Base-by-base conservation (phyloP, 176 grass and related monocot genomes). In the Guadua angustifolia region DNA sequence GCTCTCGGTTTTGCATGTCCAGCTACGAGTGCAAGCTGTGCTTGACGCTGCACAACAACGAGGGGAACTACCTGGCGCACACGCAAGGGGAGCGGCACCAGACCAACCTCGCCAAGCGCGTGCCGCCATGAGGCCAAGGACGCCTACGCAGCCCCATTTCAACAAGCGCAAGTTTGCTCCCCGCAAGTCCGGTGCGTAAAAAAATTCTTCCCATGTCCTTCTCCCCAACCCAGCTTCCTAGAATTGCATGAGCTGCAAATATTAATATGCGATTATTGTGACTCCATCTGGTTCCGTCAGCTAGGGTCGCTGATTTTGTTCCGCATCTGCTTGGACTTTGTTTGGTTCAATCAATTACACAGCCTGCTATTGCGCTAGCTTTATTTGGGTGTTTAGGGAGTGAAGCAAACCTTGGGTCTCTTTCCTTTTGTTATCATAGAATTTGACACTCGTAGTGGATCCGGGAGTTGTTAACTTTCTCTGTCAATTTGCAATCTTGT, bases 21-120 rank as follows among this genome's bases (percentile, higher is more conserved):
- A 94, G 96, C 73, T 98, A 98, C 17, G 93, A 98, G 75, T 95
- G 96, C 85, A 98, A 98, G 74, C 80, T 98, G 38, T 98, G 96
- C 69, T 71, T 98, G 72, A 98, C 93, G n/a, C 87, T 98, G 55
- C 96, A 98, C 83, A 98, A 98, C 87, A 98, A 98, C 86, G 93
- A 98, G 87, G 96, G 96, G 24, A 98, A 98, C 64, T 98, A 98
- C 87, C 72, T 95, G 62, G 96, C 96, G 11, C 96, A 95, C 87
- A 98, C 91, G 6, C 96, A 98, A 83, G 96, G 96, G 77, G 94
- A 98, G 89, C 87, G 95, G 52, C 96, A 98, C 77, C 96, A 94
- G 87, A 95, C 96, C 71, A 98, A 98, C 83, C 91, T 98, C 26
- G 96, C 93, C 76, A 98, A 98, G 87, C 83, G 96, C 66, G n/a